A percentile compares a stretch with the other conserved stretches of the same genome.
These are phyloP conservation scores for Cucurbita moschata DNA, from an alignment of 306 rosid genomes.

Conservation along the genomic window DNA sequence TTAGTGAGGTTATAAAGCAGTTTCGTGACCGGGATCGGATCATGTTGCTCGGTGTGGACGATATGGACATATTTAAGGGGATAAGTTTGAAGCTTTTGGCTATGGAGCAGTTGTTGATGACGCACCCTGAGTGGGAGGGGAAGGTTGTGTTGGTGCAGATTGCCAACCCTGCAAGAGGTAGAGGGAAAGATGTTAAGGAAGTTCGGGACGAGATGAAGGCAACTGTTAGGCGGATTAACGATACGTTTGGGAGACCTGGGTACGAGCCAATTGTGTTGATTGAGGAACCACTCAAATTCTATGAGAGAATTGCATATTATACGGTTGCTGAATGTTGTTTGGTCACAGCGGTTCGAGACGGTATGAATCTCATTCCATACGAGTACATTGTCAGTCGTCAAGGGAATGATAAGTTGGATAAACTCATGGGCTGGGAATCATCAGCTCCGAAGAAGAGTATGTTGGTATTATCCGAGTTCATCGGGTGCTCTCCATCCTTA, in stretches of 20 bases:
- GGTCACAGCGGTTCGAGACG: slow-evolving; percentile 81
- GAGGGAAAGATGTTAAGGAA: slow-evolving; percentile 67
- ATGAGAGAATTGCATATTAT: slow-evolving; percentile 67
- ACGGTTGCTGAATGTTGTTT: slow-evolving; percentile 73
- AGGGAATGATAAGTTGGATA: slow-evolving; percentile 45
- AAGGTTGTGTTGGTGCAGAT: slow-evolving; percentile 74
- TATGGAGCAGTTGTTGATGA: slow-evolving; percentile 68
- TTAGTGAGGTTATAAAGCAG: slow-evolving; percentile 36
- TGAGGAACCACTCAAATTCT: slow-evolving; percentile 50
- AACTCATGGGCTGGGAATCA: slow-evolving; percentile 30
- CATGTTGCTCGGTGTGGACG: slow-evolving; percentile 70
- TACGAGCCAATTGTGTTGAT: slow-evolving; percentile 64
- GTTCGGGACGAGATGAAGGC: slow-evolving; percentile 47
- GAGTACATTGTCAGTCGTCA: slow-evolving; percentile 65
- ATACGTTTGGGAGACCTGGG: slow-evolving; percentile 49
- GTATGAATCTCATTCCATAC: slow-evolving; percentile 82
- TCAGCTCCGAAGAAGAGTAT: slow-evolving; percentile 47
- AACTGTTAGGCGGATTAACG: slow-evolving; percentile 49
- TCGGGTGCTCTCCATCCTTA: slow-evolving; percentile 82
- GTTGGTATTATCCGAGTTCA: slow-evolving; percentile 78
- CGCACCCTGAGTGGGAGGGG: slow-evolving; percentile 48
- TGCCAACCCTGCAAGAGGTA: slow-evolving; percentile 73
- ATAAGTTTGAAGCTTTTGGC: slow-evolving; percentile 75
- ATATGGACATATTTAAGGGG: slow-evolving; percentile 85
- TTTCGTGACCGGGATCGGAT: slow-evolving; percentile 32